Conservation (phyloP, 257 asterid species). For the Jacaranda mimosifolia region DNA sequence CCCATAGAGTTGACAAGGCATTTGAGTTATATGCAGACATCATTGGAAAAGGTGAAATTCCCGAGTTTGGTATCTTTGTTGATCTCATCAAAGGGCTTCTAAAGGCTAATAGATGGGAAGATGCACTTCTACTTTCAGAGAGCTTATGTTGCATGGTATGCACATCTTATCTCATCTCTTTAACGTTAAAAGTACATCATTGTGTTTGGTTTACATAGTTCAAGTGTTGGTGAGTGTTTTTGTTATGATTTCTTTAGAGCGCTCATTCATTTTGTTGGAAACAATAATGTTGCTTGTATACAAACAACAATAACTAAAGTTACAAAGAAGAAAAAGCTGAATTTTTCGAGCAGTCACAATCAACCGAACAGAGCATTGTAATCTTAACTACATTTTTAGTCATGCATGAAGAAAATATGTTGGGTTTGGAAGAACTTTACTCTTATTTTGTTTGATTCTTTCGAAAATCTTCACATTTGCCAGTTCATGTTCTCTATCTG, state of each 20-base stretch:
- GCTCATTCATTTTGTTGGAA: not conserved
- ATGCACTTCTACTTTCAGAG: constrained; percentile 76
- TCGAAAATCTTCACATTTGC: not conserved
- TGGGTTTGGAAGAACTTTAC: not conserved
- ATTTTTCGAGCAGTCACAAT: not conserved
- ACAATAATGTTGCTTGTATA: constrained; percentile 7
- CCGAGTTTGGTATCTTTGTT: constrained; percentile 64
- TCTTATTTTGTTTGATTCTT: constrained; percentile 7
- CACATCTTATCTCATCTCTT: constrained; percentile 23
- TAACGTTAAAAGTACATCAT: not conserved
- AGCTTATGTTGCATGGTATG: constrained; percentile 77
- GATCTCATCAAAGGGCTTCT: constrained; percentile 75
- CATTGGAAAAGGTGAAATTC: constrained; percentile 62
- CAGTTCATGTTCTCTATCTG: not conserved
- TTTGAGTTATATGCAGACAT: constrained; percentile 70
- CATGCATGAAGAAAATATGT: constrained; percentile 9
- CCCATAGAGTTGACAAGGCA: constrained; percentile 68
- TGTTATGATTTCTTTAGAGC: not conserved
- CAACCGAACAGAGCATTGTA: not conserved
- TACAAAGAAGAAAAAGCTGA: not conserved
- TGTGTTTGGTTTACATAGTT: constrained; percentile 8
- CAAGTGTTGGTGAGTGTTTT: not conserved
- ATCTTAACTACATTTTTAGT: not conserved
- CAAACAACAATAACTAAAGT: not conserved
- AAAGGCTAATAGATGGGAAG: constrained; percentile 70